Conservation (phyloP, 2,329 filamentous ascomycete species). For the Epichloe scottii region DNA sequence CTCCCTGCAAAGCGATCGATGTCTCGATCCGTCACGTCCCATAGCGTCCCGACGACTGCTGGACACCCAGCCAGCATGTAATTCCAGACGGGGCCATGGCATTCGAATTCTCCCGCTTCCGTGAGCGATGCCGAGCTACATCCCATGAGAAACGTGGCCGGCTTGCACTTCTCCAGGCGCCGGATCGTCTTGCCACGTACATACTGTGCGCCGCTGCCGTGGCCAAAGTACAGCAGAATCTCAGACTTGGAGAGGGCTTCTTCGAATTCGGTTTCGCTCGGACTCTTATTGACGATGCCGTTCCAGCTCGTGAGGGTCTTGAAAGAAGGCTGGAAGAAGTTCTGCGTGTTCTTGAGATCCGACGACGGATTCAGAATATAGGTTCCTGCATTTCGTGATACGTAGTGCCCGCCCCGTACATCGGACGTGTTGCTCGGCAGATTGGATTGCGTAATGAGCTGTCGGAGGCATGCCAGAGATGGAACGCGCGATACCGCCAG, state of each 20-base stretch:
- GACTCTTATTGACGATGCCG: constrained; percentile 53
- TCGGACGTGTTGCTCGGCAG: constrained; percentile 8
- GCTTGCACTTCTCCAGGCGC: constrained; percentile 59
- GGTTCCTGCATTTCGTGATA: constrained; percentile 43
- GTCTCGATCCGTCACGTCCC: constrained; percentile 96
- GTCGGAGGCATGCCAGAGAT: constrained; percentile 69
- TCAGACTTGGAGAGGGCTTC: constrained; percentile 51
- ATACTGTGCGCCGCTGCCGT: constrained; percentile 90
- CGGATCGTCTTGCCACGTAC: constrained; percentile 76
- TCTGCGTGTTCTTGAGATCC: constrained; percentile 70
- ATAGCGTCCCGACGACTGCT: constrained; percentile 82
- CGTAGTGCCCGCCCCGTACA: constrained; percentile 35
- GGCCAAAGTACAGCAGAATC: constrained; percentile 85
- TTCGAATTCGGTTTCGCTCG: constrained; percentile 68
- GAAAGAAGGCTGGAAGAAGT: constrained; percentile 55
- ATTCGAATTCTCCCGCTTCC: constrained; percentile 78
- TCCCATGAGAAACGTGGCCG: constrained; percentile 82
- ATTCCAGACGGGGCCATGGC: constrained; percentile 79
- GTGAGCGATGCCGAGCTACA: constrained; percentile 73
- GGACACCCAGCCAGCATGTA: constrained; percentile 83
- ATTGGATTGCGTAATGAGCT: constrained; percentile 50
- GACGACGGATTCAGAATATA: constrained; percentile 85
- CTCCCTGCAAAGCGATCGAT: constrained; percentile 83
- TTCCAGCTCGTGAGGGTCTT: constrained; percentile 58
- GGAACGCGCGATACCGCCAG: constrained; percentile 77